Evolutionary conservation across 176 grass and related monocot species (phyloP).

Genomic region (Hordeum marinum): DNA sequence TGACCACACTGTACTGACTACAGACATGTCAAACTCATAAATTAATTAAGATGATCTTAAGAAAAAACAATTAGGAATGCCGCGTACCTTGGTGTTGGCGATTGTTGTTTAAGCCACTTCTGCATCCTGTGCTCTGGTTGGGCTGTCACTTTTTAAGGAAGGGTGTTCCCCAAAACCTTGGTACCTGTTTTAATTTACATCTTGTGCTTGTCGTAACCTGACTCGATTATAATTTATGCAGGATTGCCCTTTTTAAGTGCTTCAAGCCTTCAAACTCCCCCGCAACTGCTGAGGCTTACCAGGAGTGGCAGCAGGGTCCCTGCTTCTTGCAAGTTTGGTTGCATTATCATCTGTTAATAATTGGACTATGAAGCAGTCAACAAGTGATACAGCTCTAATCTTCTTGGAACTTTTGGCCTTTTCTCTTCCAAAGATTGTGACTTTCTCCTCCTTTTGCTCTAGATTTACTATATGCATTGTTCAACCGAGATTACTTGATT

Average conservation of each 20-base stretch:
- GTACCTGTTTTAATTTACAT: constrained; percentile 17
- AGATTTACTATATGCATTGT: neutral
- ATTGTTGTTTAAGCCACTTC: constrained; percentile 19
- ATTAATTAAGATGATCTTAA: constrained; percentile 4
- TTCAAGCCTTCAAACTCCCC: neutral
- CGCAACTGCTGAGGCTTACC: constrained; percentile 2
- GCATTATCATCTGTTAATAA: neutral
- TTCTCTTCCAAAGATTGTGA: neutral
- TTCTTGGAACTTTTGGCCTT: neutral
- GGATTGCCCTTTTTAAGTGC: neutral
- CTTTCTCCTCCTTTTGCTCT: neutral
- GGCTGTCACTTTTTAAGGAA: constrained; percentile 66
- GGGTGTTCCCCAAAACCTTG: constrained; percentile 53
- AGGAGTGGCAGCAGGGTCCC: constrained; percentile 28
- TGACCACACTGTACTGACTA: constrained; percentile 23
- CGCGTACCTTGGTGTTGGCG: neutral
- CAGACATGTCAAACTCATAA: constrained; percentile 40
- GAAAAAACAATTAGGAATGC: neutral
- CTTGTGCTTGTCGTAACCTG: constrained; percentile 6
- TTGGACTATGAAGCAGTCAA: neutral
- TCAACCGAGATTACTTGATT: neutral
- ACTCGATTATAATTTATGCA: neutral
- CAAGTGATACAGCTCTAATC: neutral
- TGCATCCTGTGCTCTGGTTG: constrained; percentile 25
- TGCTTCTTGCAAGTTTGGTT: constrained; percentile 15